Percentiles rank a stretch among this genome's conserved stretches.
Evolutionary conservation across 352 stramenopile genomes (phyloP).

Genomic region (Globisporangium cylindrosporum): DNA sequence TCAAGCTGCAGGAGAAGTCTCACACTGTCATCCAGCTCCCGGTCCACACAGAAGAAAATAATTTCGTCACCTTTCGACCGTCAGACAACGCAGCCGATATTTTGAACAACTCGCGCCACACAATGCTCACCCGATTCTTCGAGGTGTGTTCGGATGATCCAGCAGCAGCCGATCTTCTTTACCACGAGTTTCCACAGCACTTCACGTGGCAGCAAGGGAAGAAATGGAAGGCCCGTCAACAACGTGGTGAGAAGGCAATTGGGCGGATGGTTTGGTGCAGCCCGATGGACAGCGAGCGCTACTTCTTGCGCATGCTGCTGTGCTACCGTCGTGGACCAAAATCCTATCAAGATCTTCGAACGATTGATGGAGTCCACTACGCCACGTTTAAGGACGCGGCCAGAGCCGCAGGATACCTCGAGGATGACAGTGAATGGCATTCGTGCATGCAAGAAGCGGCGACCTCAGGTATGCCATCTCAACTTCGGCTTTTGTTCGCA

Average conservation of each 20-base stretch:
- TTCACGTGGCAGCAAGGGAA: not conserved
- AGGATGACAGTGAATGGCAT: not conserved
- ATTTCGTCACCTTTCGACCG: constrained; percentile 11
- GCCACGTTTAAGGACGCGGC: not conserved
- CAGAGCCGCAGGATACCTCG: not conserved
- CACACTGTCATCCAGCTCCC: constrained; percentile 1
- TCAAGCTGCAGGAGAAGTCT: constrained; percentile 3
- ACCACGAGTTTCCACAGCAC: constrained; percentile 4
- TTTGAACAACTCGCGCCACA: constrained; percentile 18
- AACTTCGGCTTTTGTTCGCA: not conserved
- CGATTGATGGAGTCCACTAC: not conserved
- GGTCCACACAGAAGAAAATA: not conserved
- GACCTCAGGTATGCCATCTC: not conserved
- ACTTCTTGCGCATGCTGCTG: constrained; percentile 68
- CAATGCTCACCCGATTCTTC: constrained; percentile 46
- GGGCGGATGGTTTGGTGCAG: not conserved
- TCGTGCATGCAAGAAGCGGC: not conserved
- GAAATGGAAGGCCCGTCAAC: not conserved
- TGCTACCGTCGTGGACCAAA: constrained; percentile 68
- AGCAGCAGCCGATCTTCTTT: not conserved
- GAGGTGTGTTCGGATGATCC: constrained; percentile 34
- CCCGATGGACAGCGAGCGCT: constrained; percentile 22
- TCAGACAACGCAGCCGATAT: constrained; percentile 13
- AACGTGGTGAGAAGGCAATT: not conserved
- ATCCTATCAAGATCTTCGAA: constrained; percentile 21